Evolutionary conservation across 139 green algal species (phyloP).

Genomic region (Asterochloris sp.): DNA sequence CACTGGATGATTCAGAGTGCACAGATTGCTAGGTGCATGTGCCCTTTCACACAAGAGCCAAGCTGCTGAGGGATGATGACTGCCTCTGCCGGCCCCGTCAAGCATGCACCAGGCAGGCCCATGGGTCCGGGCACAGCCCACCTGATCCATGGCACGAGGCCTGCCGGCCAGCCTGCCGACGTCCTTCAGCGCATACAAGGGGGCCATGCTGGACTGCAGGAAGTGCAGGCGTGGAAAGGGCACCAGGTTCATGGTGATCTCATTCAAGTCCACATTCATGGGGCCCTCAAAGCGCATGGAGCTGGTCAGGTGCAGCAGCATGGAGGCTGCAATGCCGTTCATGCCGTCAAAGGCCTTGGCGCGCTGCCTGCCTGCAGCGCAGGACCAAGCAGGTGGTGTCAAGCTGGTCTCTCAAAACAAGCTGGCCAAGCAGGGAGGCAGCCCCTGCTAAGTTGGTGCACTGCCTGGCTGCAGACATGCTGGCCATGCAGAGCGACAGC

Average conservation of each 20-base stretch:
- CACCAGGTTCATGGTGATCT: slow-evolving; percentile 86
- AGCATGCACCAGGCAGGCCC: neutral
- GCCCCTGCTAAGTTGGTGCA: neutral
- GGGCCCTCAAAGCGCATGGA: slow-evolving; percentile 65
- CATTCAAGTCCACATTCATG: slow-evolving; percentile 79
- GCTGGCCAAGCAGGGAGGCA: neutral
- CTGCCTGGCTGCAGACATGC: neutral
- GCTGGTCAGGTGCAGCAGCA: slow-evolving; percentile 76
- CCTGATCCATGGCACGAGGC: slow-evolving; percentile 56
- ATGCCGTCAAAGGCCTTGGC: slow-evolving; percentile 63
- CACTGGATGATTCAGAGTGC: neutral
- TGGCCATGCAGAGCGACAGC: neutral
- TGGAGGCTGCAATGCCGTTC: slow-evolving; percentile 70
- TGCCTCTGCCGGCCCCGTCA: neutral
- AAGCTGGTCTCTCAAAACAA: neutral
- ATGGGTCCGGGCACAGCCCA: slow-evolving; percentile 1
- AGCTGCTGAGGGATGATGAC: neutral
- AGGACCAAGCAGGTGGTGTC: neutral
- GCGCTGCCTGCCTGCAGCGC: neutral
- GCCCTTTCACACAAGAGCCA: too few species aligned
- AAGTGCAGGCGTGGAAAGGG: slow-evolving; percentile 76
- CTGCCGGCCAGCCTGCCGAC: slow-evolving; percentile 23
- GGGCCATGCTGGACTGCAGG: slow-evolving; percentile 60
- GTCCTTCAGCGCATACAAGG: slow-evolving; percentile 39
- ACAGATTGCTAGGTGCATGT: neutral